These are phyloP conservation scores for Nicotiana attenuata DNA, from an alignment of 257 asterid species.

Conservation along the genomic window DNA sequence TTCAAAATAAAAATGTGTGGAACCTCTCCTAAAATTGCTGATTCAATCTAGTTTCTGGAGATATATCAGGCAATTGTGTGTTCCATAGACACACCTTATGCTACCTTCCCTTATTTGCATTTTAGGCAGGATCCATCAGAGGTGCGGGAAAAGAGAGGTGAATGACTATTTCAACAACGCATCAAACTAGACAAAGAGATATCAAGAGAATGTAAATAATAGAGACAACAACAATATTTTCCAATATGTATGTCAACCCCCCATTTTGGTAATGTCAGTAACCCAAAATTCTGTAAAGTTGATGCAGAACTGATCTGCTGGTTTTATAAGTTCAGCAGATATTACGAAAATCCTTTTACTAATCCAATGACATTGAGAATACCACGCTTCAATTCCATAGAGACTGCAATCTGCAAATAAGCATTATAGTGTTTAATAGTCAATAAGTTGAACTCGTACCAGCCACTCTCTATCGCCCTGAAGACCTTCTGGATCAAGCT, in stretches of 20 bases:
- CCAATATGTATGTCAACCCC: not conserved
- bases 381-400: not conserved
- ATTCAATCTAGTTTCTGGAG: not conserved
- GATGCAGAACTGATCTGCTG: not conserved
- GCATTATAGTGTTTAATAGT: not conserved
- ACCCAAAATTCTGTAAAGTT: not conserved
- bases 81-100: not conserved
- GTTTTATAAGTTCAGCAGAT: not conserved
- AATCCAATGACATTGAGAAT: not conserved
- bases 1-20: not conserved
- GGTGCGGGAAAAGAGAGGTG: not conserved
- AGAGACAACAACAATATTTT: not conserved
- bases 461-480: slow-evolving; percentile 99
- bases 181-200: not conserved
- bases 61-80: not conserved
- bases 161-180: not conserved
- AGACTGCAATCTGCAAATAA: not conserved
- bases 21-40: not conserved
- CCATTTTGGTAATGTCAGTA: not conserved
- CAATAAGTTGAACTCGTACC: slow-evolving; percentile 30
- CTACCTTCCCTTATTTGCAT: not conserved
- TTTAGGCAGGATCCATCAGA: not conserved
- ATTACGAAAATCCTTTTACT: not conserved
- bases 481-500: slow-evolving; percentile 84
- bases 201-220: not conserved